A percentile compares a stretch with the other conserved stretches of the same genome.
These are phyloP conservation scores for Schwanniomyces sp. DNA, from an alignment of 805 yeast species.

Conservation along the genomic window DNA sequence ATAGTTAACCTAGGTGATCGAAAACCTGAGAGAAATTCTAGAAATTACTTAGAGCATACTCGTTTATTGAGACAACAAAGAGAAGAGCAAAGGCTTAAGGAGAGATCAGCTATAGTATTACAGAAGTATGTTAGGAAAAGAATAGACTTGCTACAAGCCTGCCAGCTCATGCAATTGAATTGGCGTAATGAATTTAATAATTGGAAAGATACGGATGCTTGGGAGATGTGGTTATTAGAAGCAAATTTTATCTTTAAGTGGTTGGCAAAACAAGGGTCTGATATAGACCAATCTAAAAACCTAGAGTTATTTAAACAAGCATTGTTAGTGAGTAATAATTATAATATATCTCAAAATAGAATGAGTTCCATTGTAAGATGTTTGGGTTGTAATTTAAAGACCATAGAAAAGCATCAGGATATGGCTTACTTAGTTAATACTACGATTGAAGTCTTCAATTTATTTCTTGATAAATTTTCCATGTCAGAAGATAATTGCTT, in stretches of 20 bases:
- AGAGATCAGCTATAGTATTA: slow-evolving; percentile 48
- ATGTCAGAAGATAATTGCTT: neutral
- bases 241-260: slow-evolving; percentile 18
- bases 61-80: slow-evolving; percentile 65
- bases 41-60: slow-evolving; percentile 58
- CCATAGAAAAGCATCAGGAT: neutral
- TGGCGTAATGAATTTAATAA: slow-evolving; percentile 13
- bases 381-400: neutral
- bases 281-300: slow-evolving; percentile 4
- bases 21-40: slow-evolving; percentile 28
- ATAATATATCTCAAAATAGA: neutral
- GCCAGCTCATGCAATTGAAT: slow-evolving; percentile 11
- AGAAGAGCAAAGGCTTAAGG: slow-evolving; percentile 51
- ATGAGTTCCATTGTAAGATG: neutral
- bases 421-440: neutral
- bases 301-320: neutral
- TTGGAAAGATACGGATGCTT: slow-evolving; percentile 8
- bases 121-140: slow-evolving; percentile 50
- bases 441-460: neutral
- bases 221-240: slow-evolving; percentile 19
- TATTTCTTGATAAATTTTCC: neutral
- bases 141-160: slow-evolving; percentile 26
- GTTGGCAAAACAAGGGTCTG: neutral
- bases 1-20: slow-evolving; percentile 65
- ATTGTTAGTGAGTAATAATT: neutral